A percentile compares a stretch with the other conserved stretches of the same genome.
These are phyloP conservation scores for Lichtheimia corymbifera DNA, from an alignment of 371 early-diverging fungal genomes.

Conservation along the genomic window DNA sequence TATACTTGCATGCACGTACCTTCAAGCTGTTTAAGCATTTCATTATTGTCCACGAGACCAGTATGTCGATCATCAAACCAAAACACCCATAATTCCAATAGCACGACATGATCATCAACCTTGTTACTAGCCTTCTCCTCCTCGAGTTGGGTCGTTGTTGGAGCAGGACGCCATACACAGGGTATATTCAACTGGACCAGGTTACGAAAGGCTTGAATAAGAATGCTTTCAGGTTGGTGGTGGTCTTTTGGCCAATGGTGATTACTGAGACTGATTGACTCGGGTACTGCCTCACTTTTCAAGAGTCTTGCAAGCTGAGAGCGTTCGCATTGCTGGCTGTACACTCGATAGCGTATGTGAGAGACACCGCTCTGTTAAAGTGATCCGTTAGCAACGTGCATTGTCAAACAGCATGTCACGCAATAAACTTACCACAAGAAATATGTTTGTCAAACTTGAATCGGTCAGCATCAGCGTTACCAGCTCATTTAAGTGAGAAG, in stretches of 20 bases:
- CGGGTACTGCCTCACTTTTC: constrained; percentile 19
- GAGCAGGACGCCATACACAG: constrained; percentile 31
- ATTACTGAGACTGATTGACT: constrained; percentile 2
- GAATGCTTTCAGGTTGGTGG: constrained; percentile 1
- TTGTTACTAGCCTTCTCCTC: constrained; percentile 4
- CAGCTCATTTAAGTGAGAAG: constrained; percentile 13
- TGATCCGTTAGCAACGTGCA: neutral
- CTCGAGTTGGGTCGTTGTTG: neutral
- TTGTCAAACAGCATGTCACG: neutral
- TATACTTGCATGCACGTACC: constrained; percentile 21
- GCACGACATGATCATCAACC: constrained; percentile 13
- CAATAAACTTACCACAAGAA: constrained; percentile 42
- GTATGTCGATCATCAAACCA: constrained; percentile 55
- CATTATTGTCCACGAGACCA: constrained; percentile 41
- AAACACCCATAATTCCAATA: constrained; percentile 51
- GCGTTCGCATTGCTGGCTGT: constrained; percentile 35
- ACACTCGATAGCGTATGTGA: constrained; percentile 52
- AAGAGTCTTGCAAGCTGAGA: constrained; percentile 21
- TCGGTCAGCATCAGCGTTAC: constrained; percentile 43
- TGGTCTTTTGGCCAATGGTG: constrained; percentile 2
- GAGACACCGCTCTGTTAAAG: constrained; percentile 44
- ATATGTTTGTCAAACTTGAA: constrained; percentile 54
- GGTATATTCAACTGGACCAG: constrained; percentile 36
- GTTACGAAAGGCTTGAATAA: constrained; percentile 35
- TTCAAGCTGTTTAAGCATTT: constrained; percentile 32